These are phyloP conservation scores for Brassica rapa DNA, from an alignment of 345 rosid genomes.

Conservation along the genomic window DNA sequence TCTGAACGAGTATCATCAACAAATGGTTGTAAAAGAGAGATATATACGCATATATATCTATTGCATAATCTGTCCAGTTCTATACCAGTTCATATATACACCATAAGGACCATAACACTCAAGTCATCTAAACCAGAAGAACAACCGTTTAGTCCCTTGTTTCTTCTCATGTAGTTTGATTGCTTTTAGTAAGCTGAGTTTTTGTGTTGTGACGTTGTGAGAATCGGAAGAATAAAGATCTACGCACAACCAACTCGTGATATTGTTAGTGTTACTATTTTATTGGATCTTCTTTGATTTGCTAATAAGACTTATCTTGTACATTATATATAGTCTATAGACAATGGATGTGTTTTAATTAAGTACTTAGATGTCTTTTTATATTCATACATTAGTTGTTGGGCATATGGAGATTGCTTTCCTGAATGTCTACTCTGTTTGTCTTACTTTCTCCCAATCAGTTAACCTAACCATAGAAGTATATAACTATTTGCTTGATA, in stretches of 20 bases:
- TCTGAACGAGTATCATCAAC: not conserved
- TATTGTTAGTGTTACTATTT: conserved; percentile 1
- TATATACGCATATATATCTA: not conserved
- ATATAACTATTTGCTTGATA: not conserved
- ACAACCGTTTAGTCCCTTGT: not conserved
- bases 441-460: not conserved
- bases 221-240: not conserved
- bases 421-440: not conserved
- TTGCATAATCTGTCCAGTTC: not conserved
- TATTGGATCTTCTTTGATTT: not conserved
- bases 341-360: not conserved
- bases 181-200: not conserved
- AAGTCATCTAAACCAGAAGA: not conserved
- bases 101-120: not conserved
- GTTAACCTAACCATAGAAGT: not conserved
- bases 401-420: conserved; percentile 1
- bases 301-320: not conserved
- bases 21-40: not conserved
- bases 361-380: not conserved
- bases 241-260: not conserved
- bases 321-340: not conserved
- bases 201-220: not conserved
- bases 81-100: not conserved
- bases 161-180: not conserved
- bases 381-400: conserved; percentile 7